Conservation (phyloP, 805 yeast genomes). For the Maudiozyma bulderi region DNA sequence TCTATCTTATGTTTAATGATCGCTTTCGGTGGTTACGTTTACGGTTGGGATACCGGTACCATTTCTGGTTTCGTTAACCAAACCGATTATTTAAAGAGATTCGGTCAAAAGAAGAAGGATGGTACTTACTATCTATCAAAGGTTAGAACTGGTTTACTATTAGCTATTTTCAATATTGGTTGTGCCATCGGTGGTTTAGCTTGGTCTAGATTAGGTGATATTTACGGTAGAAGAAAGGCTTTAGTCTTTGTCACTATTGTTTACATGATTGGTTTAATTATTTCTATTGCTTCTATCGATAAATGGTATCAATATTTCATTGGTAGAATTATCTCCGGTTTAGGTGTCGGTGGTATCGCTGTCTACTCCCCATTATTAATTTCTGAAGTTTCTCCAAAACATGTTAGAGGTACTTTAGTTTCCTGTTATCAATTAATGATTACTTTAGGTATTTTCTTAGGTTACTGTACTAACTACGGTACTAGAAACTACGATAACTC, state of each 20-base stretch:
- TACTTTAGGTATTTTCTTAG: conserved; percentile 64
- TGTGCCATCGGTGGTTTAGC: conserved; percentile 65
- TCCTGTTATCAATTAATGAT: conserved; percentile 61
- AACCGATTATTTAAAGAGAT: conserved; percentile 42
- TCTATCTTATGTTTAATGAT: conserved; percentile 27
- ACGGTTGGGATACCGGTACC: conserved; percentile 72
- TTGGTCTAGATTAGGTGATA: conserved; percentile 59
- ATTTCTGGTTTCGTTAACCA: conserved; percentile 61
- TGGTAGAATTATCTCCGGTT: conserved; percentile 65
- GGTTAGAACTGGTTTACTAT: conserved; percentile 39
- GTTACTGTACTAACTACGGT: conserved; percentile 66
- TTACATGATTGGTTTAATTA: conserved; percentile 49
- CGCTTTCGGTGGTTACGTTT: conserved; percentile 63
- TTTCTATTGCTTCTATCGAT: conserved; percentile 44
- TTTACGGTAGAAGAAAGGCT: conserved; percentile 56
- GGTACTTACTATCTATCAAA: conserved; percentile 36
- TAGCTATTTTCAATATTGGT: conserved; percentile 56
- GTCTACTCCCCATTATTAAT: conserved; percentile 68
- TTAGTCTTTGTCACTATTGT: conserved; percentile 47
- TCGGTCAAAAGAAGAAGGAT: conserved; percentile 35
- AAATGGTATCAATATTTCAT: conserved; percentile 55
- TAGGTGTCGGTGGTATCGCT: conserved; percentile 67
- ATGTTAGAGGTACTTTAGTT: conserved; percentile 60
- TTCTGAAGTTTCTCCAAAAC: conserved; percentile 61
- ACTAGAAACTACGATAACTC: conserved; percentile 52